phyloP scores from a whole-genome alignment of 257 asterid species.

The Echium plantagineum region DNA sequence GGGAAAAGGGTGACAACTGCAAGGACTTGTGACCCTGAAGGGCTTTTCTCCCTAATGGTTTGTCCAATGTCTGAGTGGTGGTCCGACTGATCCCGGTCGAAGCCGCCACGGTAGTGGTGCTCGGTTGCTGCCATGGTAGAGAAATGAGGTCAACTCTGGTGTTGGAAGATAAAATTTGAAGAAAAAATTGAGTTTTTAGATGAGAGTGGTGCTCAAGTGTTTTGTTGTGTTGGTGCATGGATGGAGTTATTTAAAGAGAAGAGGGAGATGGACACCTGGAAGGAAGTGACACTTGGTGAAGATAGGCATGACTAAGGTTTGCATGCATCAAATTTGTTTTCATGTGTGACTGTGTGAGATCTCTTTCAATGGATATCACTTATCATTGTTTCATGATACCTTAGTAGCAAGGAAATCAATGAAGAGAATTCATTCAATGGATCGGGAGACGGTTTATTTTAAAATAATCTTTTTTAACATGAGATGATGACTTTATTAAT shows the following conservation, averaged over 20 bases:
- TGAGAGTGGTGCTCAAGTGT: not conserved
- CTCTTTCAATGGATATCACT: not conserved
- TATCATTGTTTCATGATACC: not conserved
- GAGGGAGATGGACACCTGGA: constrained; percentile 33
- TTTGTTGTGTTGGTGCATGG: not conserved
- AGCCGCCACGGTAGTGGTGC: constrained; percentile 6
- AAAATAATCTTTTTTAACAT: no score
- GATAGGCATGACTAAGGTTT: constrained; percentile 12
- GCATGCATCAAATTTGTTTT: constrained; percentile 9
- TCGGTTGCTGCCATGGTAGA: constrained; percentile 15
- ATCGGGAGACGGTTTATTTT: no score
- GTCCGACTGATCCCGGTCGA: constrained; percentile 8
- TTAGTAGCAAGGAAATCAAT: no score
- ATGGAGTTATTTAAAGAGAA: constrained; percentile 15
- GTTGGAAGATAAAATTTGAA: not conserved
- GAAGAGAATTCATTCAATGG: not conserved
- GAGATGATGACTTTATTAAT: no score
- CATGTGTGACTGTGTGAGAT: not conserved
- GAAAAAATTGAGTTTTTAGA: not conserved
- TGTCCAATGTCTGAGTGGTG: constrained; percentile 14
- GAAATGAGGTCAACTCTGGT: not conserved
- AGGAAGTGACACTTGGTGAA: constrained; percentile 34
- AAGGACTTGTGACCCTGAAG: constrained; percentile 38
- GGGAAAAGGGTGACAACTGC: constrained; percentile 58
- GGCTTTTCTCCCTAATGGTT: constrained; percentile 22